Base-by-base conservation (phyloP, 768 basidiomycete species). In the Panus rudis region DNA sequence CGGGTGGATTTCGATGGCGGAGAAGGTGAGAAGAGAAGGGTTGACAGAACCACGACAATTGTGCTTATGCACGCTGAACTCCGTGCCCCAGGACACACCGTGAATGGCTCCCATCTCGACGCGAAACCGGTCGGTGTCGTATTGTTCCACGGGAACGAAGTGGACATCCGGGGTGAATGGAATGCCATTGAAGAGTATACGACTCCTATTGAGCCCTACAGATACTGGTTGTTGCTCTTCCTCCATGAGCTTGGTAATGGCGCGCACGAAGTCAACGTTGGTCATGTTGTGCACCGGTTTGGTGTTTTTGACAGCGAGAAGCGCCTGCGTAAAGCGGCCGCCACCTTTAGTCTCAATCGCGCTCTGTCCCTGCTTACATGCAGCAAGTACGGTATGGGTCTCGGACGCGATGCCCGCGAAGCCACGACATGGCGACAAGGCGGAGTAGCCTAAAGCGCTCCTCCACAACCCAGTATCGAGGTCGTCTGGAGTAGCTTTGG, bases 331-430 rank as follows among this genome's bases (percentile, higher is more conserved):
- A 52, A 85, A 78, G 47, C 63, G 67, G 2, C 83, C 82, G 6
- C 81, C 81, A 25, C 72, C 69, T 51, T 79, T 81, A 43, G 71
- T 72, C 52, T 85, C 83, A 7, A 64, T 55, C 11, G 83, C 83
- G 41, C 67, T 68, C 47, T 73, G 74, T 4, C 70, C 77, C 5
- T 71, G 62, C 19, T 66, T 63, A 48, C 77, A 80, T 3, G 81
- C 83, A 20, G 76, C 69, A 16, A 86, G 65, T 26, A 80, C 62
- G 20, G 71, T 66, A 53, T 85, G 76, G 0, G 74, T 59, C 35
- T 65, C 30, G 61, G 52, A 21, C 56, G 59, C 30, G 55, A 52
- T 14, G 57, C 62, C 50, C 67, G 68, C 54, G 70, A 74, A 53
- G 75, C 76, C 33, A 71, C 72, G 64, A 20, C 52, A 55, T 37